phyloP scores from a whole-genome alignment of 2,329 filamentous ascomycete genomes.

The Dactylonectria macrodidyma region DNA sequence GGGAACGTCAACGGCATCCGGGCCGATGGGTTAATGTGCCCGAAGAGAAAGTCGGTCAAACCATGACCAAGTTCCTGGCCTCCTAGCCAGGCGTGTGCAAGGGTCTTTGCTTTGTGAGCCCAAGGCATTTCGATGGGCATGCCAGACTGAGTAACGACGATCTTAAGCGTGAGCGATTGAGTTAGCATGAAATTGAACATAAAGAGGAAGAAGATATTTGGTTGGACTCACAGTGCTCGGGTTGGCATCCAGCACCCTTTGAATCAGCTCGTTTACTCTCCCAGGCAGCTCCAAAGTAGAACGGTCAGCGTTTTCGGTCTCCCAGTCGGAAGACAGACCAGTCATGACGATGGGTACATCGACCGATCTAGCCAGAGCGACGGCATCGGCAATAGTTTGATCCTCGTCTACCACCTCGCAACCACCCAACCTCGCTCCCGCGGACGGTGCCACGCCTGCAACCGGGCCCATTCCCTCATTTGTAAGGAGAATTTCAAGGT shows the following conservation, averaged over 20 bases:
- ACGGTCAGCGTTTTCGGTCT: slow-evolving; percentile 72
- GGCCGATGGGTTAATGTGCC: slow-evolving; percentile 72
- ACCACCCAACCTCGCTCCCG: slow-evolving; percentile 17
- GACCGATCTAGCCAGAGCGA: slow-evolving; percentile 62
- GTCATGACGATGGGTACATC: slow-evolving; percentile 68
- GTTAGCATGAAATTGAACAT: background rate
- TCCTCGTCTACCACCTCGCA: background rate
- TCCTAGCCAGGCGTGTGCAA: slow-evolving; percentile 49
- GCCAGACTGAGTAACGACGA: slow-evolving; percentile 55
- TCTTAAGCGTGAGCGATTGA: slow-evolving; percentile 60
- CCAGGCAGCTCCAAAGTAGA: slow-evolving; percentile 78
- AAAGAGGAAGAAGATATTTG: background rate
- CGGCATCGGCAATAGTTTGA: slow-evolving; percentile 25
- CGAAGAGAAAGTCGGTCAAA: slow-evolving; percentile 74
- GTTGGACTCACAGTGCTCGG: background rate
- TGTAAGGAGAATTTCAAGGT: slow-evolving; percentile 5
- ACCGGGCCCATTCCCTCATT: background rate
- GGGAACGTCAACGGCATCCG: slow-evolving; percentile 78
- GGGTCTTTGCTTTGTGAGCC: background rate
- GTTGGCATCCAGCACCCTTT: slow-evolving; percentile 65
- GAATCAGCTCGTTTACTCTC: slow-evolving; percentile 69
- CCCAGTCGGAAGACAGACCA: slow-evolving; percentile 64
- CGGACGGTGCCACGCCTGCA: background rate
- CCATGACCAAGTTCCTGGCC: background rate
- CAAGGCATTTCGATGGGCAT: background rate